Evolutionary conservation across 169 alveolate species (phyloP), one percentile per base, ranked within the genome.

Genomic region (Plasmodium blacklocki): DNA sequence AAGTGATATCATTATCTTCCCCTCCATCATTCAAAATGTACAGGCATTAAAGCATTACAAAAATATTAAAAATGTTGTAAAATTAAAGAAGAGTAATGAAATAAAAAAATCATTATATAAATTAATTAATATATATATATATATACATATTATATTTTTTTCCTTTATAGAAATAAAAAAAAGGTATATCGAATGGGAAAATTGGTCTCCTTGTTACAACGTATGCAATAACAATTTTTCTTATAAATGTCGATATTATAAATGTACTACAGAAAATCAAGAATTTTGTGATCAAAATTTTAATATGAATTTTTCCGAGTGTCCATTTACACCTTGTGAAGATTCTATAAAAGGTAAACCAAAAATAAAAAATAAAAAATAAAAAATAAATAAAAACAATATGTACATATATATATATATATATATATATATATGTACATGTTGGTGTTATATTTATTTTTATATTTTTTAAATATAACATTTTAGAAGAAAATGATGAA

Each of bases 151-250:
- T 14, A 18, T 12, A 5, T 32, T 32, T 45, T 43, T 68, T 43
- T 45, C 8, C 26, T 11, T 8, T 59, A 45, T 63, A 83, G 91
- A 12, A 14, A 49, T 68, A 58, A 43, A 68, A 45, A 50, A 56
- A 23, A 45, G 3, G 19, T 62, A 56, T 52, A 43, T 12, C 7
- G 18, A 68, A 8, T 47, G 68, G 83, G 91, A 21, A 47, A 39
- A 19, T 7, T 68, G 74, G 91, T 83, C 91, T 21, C 91, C 91
- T 5, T 83, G 91, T 45, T 83, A 83, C 43, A 83, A 62, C 45
- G 26, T 15, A 63, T 83, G 91, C 52, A 43, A 21, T 15, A 75
- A 83, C 29, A 63, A 83, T 5, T 43, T 83, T 67, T 23, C 91
- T 6, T 83, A 83, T 66, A 52, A 73, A 18, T 83, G 91, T 49